Evolutionary conservation across 2,329 filamentous ascomycete genomes (phyloP), one percentile per base, ranked within the genome.

Genomic region (Trichoderma brevicompactum): DNA sequence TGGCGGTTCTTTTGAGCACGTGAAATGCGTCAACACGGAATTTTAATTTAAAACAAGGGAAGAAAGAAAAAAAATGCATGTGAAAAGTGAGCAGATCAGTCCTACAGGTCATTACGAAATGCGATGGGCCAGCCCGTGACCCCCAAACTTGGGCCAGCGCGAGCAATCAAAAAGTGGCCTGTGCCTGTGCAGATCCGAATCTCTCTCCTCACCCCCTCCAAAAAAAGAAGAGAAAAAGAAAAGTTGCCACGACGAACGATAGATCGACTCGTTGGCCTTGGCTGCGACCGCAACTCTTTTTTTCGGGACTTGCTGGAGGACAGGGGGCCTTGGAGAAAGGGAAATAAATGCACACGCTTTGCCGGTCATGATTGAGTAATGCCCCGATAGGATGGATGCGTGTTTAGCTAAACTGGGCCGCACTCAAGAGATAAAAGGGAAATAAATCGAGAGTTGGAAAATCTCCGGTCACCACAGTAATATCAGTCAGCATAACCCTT

Each of bases 171-270:
- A 63, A 63, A 63, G 49, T 63, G 40, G 60, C 49, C 60, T 56
- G 52, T 41, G 36, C 10, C 36, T 41, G 52, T 54, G 40, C 38
- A 63, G 60, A 63, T 63, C 60, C 60, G 49, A 53, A 63, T 63
- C 60, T 63, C 60, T 63, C n/a, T 15, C 44, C 15, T 36, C 48
- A 28, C 23, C 23, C 23, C 23, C 23, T 5, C 23, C n/a, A n/a
- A n/a, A n/a, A n/a, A n/a, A 28, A 28, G 23, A 28, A 28, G 23
- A 28, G 23, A n/a, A n/a, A n/a, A n/a, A n/a, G n/a, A 28, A 54
- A n/a, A 17, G 46, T 46, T 43, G 59, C 49, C 40, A 54, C 60
- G 49, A 63, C 49, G 17, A 54, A 46, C 49, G 28, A 53, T 53
- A 50, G 49, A 62, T 53, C 38, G 59, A 17, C 48, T 52, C 32